A percentile compares a stretch with the other conserved stretches of the same genome.
Conservation (phyloP, 2,329 filamentous ascomycete species). For the Ophiostoma tasmaniense region DNA sequence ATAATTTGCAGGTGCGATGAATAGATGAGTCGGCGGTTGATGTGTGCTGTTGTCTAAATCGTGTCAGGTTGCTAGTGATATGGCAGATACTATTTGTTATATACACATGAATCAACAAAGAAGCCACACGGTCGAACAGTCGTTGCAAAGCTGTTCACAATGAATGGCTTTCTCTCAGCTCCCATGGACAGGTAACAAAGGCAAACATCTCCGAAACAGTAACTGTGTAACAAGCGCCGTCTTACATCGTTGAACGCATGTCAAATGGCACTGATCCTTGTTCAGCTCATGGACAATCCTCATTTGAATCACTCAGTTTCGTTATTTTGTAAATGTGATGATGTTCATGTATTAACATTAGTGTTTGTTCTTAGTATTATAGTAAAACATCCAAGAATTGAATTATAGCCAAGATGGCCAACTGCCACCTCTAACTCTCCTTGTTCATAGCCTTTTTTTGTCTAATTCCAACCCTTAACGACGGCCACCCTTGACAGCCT, state of each 20-base stretch:
- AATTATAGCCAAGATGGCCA: not conserved
- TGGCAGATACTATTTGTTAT: not conserved
- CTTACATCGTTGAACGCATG: not conserved
- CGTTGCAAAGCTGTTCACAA: not conserved
- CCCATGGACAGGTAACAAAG: not conserved
- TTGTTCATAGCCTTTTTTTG: not conserved
- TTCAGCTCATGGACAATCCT: not conserved
- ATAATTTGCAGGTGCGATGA: not conserved
- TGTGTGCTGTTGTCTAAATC: not conserved
- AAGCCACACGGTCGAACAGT: not conserved
- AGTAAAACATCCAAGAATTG: conserved; percentile 1
- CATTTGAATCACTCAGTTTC: not conserved
- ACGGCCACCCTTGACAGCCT: conserved; percentile 1
- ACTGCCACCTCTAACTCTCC: not conserved
- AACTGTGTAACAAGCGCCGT: not conserved
- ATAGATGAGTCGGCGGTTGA: not conserved
- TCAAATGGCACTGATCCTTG: not conserved
- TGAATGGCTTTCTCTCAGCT: not conserved
- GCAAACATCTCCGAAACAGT: not conserved
- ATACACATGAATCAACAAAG: not conserved
- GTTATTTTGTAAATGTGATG: not conserved
- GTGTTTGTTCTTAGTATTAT: not conserved
- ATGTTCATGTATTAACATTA: not conserved
- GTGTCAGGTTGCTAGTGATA: not conserved
- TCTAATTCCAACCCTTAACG: not conserved